Conservation (phyloP, 306 rosid genomes). For the Alnus rubra region DNA sequence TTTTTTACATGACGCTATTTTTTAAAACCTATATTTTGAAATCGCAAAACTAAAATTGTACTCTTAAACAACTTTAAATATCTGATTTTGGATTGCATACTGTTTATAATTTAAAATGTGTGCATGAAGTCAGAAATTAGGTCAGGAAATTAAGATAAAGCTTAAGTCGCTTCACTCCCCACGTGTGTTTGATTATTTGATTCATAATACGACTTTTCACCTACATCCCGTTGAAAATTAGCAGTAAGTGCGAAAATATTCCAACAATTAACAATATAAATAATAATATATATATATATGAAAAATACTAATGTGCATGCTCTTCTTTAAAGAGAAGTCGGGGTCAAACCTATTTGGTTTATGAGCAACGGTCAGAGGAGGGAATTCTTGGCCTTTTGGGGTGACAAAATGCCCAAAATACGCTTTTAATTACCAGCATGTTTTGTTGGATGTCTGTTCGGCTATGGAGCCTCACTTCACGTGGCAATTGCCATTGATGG, state of each 20-base stretch:
- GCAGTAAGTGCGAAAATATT: not conserved
- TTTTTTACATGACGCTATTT: no score
- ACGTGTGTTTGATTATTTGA: not conserved
- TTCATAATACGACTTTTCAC: not conserved
- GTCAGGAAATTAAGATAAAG: not conserved
- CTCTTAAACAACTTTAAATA: no score
- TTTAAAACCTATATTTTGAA: no score
- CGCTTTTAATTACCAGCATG: not conserved
- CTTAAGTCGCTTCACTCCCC: not conserved
- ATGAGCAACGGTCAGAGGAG: not conserved
- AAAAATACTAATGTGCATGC: no score
- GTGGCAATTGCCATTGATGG: not conserved
- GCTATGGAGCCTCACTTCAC: no score
- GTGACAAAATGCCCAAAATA: not conserved
- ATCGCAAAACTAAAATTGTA: no score
- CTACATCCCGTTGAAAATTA: not conserved
- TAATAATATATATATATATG: no score
- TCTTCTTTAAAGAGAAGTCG: not conserved
- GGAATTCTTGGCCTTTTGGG: not conserved
- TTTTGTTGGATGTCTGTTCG: no score
- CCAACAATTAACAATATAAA: not conserved
- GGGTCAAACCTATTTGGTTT: not conserved
- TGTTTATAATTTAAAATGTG: no score
- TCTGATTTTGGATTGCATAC: no score
- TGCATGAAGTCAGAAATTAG: not conserved